Evolutionary conservation across 2,329 filamentous ascomycete species (phyloP).

Genomic region (Epicoccum sorghinum): DNA sequence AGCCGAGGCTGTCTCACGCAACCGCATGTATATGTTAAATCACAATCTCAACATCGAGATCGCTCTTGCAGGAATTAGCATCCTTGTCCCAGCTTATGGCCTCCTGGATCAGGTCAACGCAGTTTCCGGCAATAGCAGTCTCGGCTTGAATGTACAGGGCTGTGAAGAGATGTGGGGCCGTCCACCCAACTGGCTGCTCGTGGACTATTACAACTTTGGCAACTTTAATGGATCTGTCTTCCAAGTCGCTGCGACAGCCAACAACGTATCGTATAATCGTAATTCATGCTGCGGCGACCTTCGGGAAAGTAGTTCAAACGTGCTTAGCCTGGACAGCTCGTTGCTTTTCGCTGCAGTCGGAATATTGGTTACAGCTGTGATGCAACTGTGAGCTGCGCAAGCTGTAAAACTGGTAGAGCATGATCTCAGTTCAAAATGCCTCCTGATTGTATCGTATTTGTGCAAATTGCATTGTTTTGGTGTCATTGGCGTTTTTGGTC

Average conservation of each 20-base stretch:
- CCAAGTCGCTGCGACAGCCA: slow-evolving; percentile 55
- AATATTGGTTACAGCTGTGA: not conserved
- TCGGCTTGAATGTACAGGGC: slow-evolving; percentile 34
- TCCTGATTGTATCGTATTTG: no score
- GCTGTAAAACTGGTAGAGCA: not conserved
- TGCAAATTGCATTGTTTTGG: no score
- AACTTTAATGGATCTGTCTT: slow-evolving; percentile 45
- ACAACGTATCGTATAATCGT: slow-evolving; percentile 47
- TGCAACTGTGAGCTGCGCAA: not conserved
- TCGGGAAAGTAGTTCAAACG: not conserved
- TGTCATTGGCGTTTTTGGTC: no score
- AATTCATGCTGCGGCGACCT: slow-evolving; percentile 31
- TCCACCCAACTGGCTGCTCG: slow-evolving; percentile 45
- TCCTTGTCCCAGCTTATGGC: slow-evolving; percentile 41
- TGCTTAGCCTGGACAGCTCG: not conserved
- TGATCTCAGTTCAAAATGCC: no score
- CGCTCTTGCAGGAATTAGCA: slow-evolving; percentile 48
- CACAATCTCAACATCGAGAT: slow-evolving; percentile 81
- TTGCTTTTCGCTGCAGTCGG: slow-evolving; percentile 2
- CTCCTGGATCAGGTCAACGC: slow-evolving; percentile 40
- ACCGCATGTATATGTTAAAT: slow-evolving; percentile 81
- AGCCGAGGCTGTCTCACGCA: slow-evolving; percentile 53
- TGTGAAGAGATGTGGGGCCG: slow-evolving; percentile 40
- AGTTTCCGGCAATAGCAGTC: slow-evolving; percentile 32
- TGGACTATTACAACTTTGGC: slow-evolving; percentile 46